These are phyloP conservation scores for Dactylonectria macrodidyma DNA, from an alignment of 2,329 filamentous ascomycete species.

Conservation along the genomic window DNA sequence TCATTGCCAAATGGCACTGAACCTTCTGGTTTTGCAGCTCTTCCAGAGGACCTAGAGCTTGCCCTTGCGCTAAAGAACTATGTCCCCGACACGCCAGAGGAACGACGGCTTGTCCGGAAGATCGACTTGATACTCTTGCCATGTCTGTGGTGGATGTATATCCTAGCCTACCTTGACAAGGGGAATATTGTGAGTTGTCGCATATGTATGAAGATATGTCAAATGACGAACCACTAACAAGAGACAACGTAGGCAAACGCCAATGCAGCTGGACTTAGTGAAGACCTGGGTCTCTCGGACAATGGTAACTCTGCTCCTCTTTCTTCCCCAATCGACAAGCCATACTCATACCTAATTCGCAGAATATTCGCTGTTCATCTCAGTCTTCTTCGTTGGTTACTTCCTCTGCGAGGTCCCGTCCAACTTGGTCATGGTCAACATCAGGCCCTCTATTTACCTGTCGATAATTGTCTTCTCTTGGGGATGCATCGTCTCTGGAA, in stretches of 20 bases:
- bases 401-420: constrained; percentile 33
- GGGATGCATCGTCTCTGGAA: constrained; percentile 33
- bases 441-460: constrained; percentile 33
- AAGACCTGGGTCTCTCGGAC: constrained; percentile 28
- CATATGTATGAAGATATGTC: not conserved
- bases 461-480: constrained; percentile 30
- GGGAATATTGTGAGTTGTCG: constrained; percentile 46
- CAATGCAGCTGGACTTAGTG: constrained; percentile 34
- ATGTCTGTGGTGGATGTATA: constrained; percentile 56
- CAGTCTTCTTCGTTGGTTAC: constrained; percentile 34
- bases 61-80: constrained; percentile 25
- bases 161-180: constrained; percentile 49
- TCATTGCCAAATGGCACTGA: not conserved
- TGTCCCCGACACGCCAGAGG: constrained; percentile 33
- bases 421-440: constrained; percentile 33
- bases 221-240: not conserved
- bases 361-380: constrained; percentile 37
- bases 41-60: constrained; percentile 18
- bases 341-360: not conserved
- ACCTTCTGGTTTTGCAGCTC: not conserved
- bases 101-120: constrained; percentile 59
- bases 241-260: constrained; percentile 28
- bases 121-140: constrained; percentile 64
- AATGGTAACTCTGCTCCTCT: constrained; percentile 13
- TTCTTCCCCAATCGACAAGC: not conserved